A percentile compares a stretch with the other conserved stretches of the same genome.
Evolutionary conservation across 2,329 filamentous ascomycete species (phyloP).

Genomic region (Scorias spongiosa): DNA sequence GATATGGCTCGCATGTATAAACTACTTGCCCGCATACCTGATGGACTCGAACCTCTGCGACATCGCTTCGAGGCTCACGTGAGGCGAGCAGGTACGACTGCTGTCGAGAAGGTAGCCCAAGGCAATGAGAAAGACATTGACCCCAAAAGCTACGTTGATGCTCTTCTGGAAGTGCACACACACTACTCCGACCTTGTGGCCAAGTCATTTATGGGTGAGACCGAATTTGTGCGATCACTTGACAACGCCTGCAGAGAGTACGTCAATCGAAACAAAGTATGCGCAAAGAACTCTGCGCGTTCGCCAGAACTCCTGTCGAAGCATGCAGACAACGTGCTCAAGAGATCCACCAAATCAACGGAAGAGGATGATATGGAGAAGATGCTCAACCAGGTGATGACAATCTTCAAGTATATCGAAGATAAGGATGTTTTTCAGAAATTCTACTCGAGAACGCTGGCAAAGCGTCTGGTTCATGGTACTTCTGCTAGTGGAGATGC

Average conservation of each 20-base stretch:
- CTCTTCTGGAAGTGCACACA: constrained; percentile 82
- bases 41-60: constrained; percentile 78
- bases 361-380: constrained; percentile 90
- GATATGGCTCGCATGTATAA: constrained; percentile 96
- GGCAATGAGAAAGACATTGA: constrained; percentile 63
- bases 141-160: constrained; percentile 92
- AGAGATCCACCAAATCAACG: constrained; percentile 82
- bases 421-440: constrained; percentile 99
- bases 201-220: constrained; percentile 83
- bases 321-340: constrained; percentile 82
- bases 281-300: constrained; percentile 82
- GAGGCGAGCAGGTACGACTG: constrained; percentile 70
- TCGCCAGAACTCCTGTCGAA: constrained; percentile 91
- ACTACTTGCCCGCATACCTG: constrained; percentile 73
- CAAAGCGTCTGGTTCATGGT: constrained; percentile 83
- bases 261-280: constrained; percentile 93
- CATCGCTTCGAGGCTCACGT: constrained; percentile 85
- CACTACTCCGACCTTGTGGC: constrained; percentile 87
- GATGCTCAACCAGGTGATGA: constrained; percentile 87
- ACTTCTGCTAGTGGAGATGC: constrained; percentile 94
- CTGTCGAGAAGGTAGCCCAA: constrained; percentile 80
- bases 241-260: constrained; percentile 97
- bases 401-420: constrained; percentile 98
- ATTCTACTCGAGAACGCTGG: constrained; percentile 94
- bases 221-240: constrained; percentile 87